phyloP scores from a whole-genome alignment of 495 filamentous ascomycete genomes.

The Copromyces sp. region DNA sequence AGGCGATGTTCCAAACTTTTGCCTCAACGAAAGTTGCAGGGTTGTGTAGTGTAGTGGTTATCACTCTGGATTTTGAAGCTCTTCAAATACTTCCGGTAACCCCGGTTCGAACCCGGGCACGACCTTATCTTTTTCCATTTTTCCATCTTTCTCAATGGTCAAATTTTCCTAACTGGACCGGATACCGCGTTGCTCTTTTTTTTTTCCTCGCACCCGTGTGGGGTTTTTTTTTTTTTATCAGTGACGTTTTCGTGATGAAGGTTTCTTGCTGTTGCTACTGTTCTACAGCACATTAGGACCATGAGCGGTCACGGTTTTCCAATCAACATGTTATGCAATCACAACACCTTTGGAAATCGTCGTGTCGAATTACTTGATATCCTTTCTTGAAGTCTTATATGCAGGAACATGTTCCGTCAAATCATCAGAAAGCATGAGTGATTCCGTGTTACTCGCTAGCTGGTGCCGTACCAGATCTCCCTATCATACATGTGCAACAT shows the following conservation, averaged over 20 bases:
- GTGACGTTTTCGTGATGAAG: neutral
- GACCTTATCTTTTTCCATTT: neutral
- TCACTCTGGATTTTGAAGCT: neutral
- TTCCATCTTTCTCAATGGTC: rapidly evolving
- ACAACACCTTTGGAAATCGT: too few relatives aligned
- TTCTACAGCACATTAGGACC: neutral
- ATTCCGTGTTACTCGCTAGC: neutral
- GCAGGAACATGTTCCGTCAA: neutral
- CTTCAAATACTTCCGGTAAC: neutral
- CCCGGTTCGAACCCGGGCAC: neutral
- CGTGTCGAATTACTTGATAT: too few relatives aligned
- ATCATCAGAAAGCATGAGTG: neutral
- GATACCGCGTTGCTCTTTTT: neutral
- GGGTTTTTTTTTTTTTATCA: neutral
- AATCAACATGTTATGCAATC: too few relatives aligned
- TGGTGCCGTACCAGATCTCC: neutral
- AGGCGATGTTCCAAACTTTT: neutral
- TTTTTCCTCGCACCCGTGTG: neutral
- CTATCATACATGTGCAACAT: neutral
- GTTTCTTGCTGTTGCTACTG: neutral
- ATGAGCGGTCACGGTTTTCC: too few relatives aligned
- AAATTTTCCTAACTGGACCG: too few relatives aligned
- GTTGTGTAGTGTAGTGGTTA: conserved; percentile 1
- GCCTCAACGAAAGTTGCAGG: neutral
- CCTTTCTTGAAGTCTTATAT: neutral